Conservation (phyloP, 164 flowering plant species). For the Stephania yunnanensis region DNA sequence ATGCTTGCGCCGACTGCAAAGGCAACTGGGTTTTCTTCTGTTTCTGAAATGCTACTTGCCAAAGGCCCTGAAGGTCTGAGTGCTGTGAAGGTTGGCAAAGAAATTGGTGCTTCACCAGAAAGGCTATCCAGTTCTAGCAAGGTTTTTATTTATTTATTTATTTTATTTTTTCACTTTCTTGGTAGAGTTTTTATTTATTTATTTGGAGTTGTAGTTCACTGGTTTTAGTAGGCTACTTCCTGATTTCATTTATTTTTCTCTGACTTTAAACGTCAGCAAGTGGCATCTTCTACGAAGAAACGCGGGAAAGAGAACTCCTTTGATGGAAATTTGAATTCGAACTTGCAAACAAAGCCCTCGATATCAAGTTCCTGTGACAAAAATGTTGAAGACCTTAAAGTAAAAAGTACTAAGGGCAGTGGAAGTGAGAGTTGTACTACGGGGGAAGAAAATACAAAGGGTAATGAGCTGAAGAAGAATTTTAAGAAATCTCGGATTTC, state of each 20-base stretch:
- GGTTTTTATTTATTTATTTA: too few relatives aligned
- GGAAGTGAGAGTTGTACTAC: not conserved
- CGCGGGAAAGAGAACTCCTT: slow-evolving; percentile 51
- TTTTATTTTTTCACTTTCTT: not conserved
- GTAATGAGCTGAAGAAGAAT: not conserved
- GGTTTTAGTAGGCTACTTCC: not conserved
- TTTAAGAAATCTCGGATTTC: slow-evolving; percentile 5
- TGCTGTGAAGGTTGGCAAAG: not conserved
- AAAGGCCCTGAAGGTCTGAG: slow-evolving; percentile 25
- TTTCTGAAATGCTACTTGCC: slow-evolving; percentile 51
- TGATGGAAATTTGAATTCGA: slow-evolving; percentile 28
- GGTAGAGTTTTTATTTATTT: not conserved
- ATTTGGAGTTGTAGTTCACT: not conserved
- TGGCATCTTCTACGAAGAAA: slow-evolving; percentile 18
- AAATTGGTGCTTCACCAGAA: slow-evolving; percentile 15
- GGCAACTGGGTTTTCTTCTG: slow-evolving; percentile 73
- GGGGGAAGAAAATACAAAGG: not conserved
- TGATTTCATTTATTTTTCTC: not conserved
- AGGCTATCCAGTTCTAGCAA: slow-evolving; percentile 19
- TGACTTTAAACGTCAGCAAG: not conserved
- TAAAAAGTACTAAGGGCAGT: not conserved
- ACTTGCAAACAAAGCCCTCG: slow-evolving; percentile 8
- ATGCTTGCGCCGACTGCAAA: slow-evolving; percentile 51
- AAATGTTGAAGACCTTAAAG: slow-evolving; percentile 4
- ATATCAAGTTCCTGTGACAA: slow-evolving; percentile 11